Conservation (phyloP, 805 yeast genomes). For the Ogataea pini region DNA sequence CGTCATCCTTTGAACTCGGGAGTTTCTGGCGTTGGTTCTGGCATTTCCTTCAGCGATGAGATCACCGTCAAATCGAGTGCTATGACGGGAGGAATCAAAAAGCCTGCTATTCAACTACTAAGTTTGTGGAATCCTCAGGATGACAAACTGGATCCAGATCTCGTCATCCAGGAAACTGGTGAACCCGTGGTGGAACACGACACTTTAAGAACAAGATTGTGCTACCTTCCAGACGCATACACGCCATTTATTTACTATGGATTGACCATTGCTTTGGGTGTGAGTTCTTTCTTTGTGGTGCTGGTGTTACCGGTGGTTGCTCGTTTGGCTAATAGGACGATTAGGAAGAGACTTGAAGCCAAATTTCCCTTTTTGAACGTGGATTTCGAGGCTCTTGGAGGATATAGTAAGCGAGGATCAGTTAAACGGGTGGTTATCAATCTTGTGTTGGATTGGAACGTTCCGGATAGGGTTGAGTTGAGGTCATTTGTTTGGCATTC, state of each 20-base stretch:
- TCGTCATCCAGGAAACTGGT: slow-evolving; percentile 21
- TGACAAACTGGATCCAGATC: slow-evolving; percentile 4
- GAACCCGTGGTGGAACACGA: slow-evolving; percentile 26
- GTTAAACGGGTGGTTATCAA: slow-evolving; percentile 4
- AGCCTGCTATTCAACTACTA: slow-evolving; percentile 85
- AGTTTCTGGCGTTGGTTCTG: neutral
- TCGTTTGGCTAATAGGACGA: slow-evolving; percentile 1
- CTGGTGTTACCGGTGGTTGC: slow-evolving; percentile 17
- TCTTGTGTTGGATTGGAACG: slow-evolving; percentile 25
- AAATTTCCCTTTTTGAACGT: slow-evolving; percentile 9
- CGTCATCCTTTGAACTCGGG: slow-evolving; percentile 44
- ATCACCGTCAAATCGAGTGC: slow-evolving; percentile 87
- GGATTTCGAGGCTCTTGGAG: slow-evolving; percentile 3
- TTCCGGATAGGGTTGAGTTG: slow-evolving; percentile 18
- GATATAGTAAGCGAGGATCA: slow-evolving; percentile 12
- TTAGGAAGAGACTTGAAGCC: slow-evolving; percentile 7
- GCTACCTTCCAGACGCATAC: slow-evolving; percentile 34
- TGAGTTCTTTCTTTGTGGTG: slow-evolving; percentile 25
- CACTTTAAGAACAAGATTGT: slow-evolving; percentile 31
- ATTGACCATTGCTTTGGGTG: slow-evolving; percentile 11
- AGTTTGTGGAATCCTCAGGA: slow-evolving; percentile 49
- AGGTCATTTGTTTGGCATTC: slow-evolving; percentile 17
- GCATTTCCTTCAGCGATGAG: slow-evolving; percentile 43
- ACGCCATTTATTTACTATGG: slow-evolving; percentile 26
- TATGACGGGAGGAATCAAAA: slow-evolving; percentile 86